Evolutionary conservation across 1,284 basidiomycete species (phyloP), one percentile per base, ranked within the genome.

Genomic region (Apiotrichum montevideense): DNA sequence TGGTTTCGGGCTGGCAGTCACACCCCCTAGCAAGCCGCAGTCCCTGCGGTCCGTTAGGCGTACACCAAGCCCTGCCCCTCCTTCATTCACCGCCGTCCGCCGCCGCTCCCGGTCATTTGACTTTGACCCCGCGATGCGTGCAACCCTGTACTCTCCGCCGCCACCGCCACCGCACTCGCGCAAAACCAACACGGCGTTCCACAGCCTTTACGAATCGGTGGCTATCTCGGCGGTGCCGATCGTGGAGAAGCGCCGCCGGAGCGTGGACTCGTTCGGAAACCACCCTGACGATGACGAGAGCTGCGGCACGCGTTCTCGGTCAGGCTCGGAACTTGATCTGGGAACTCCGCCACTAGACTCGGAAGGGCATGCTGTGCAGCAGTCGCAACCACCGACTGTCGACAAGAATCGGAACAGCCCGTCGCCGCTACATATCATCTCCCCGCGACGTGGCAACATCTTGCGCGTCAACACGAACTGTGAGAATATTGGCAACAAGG

Each of bases 181-280:
- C 8, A 45, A 49, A 29, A 35, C 34, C 35, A 32, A 15, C 42
- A 13, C 34, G 29, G 11, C 13, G 0, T 40, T 47, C 49, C 39
- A 49, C 37, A 39, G 35, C 6, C 37, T 40, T 40, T 6, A 44
- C 48, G 48, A 43, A 14, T 21, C 44, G 35, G 14, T n/a, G 7
- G 13, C 35, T 4, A 6, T 44, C 35, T 49, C 54, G 29, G 48
- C 29, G 13, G 40, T 34, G 11, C 35, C 54, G 7, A 51, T 51
- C 9, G 14, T 43, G 11, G 41, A 43, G 33, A 41, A 51, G 47
- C 54, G 54, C 21, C 51, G 55, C 35, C 41, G 33, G 29, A 48
- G 45, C 34, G 15, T 56, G 32, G 58, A 60, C 40, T 60, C 58
- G 42, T 59, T 57, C 42, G 59, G 60, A 1, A 49, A 58, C 39